A percentile compares a stretch with the other conserved stretches of the same genome.
Evolutionary conservation across 2,329 filamentous ascomycete genomes (phyloP).

Genomic region (Colletotrichum kahawae): DNA sequence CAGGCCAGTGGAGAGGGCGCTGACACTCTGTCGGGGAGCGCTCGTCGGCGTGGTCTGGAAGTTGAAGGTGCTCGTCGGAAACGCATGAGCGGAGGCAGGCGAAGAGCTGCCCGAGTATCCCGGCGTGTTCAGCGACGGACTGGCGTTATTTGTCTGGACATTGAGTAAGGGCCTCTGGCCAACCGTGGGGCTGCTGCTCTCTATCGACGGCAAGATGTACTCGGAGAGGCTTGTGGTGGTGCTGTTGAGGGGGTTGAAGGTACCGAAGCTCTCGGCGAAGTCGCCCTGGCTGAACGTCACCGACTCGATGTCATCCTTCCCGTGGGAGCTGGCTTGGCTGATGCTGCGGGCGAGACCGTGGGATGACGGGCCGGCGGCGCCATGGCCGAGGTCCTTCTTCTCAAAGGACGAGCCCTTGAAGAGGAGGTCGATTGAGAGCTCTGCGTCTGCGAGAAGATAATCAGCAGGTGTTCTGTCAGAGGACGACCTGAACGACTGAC

Average conservation of each 20-base stretch:
- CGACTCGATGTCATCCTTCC: background rate
- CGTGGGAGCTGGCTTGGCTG: slow-evolving; percentile 10
- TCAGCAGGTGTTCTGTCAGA: background rate
- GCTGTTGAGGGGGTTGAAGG: background rate
- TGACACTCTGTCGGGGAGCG: background rate
- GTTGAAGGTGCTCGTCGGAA: background rate
- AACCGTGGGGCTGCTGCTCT: background rate
- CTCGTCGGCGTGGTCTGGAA: background rate
- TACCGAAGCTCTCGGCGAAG: background rate
- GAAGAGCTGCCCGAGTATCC: background rate
- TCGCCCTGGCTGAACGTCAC: background rate
- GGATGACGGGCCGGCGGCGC: background rate
- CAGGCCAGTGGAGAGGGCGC: background rate
- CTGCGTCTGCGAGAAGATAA: background rate
- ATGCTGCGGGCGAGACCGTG: background rate
- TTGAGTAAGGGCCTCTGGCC: background rate
- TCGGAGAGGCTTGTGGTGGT: slow-evolving; percentile 4
- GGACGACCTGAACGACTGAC: background rate
- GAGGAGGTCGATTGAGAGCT: background rate
- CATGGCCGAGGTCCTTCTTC: background rate
- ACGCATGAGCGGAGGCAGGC: background rate
- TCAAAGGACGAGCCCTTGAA: background rate
- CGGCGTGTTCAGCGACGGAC: background rate
- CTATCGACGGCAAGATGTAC: background rate
- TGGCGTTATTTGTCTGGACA: background rate